phyloP scores from a whole-genome alignment of 768 basidiomycete species.

The Suillus alpinus region DNA sequence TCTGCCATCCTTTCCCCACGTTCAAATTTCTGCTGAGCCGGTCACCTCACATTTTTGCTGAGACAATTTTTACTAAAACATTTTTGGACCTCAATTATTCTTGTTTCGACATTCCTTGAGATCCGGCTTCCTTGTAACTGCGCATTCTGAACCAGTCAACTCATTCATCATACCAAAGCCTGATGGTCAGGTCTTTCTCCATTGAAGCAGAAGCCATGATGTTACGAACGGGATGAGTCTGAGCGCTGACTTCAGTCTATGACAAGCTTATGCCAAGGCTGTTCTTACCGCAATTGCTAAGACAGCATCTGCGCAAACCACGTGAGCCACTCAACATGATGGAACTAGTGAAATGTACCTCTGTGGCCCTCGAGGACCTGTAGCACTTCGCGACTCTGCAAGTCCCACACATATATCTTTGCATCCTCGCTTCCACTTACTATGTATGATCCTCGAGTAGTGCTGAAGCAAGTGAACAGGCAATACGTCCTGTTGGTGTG shows the following conservation, averaged over 20 bases:
- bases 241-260: constrained; percentile 12
- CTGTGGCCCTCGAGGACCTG: constrained; percentile 79
- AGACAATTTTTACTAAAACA: background rate
- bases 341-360: constrained; percentile 42
- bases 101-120: background rate
- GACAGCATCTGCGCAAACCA: constrained; percentile 47
- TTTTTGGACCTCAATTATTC: background rate
- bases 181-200: constrained; percentile 85
- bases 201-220: constrained; percentile 87
- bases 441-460: constrained; percentile 59
- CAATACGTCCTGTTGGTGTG: constrained; percentile 87
- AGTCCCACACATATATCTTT: constrained; percentile 86
- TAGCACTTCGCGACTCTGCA: constrained; percentile 74
- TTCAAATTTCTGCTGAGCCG: background rate
- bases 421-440: constrained; percentile 89
- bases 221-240: constrained; percentile 75
- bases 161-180: constrained; percentile 72
- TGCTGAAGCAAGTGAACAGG: constrained; percentile 65
- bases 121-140: background rate
- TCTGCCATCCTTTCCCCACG: background rate
- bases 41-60: background rate
- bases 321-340: background rate
- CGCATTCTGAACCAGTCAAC: background rate
- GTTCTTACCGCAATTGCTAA: constrained; percentile 70
- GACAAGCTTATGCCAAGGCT: background rate